Percentiles rank a stretch among this genome's conserved stretches.
phyloP scores from a whole-genome alignment of 768 basidiomycete genomes.

The Mycena floridula region DNA sequence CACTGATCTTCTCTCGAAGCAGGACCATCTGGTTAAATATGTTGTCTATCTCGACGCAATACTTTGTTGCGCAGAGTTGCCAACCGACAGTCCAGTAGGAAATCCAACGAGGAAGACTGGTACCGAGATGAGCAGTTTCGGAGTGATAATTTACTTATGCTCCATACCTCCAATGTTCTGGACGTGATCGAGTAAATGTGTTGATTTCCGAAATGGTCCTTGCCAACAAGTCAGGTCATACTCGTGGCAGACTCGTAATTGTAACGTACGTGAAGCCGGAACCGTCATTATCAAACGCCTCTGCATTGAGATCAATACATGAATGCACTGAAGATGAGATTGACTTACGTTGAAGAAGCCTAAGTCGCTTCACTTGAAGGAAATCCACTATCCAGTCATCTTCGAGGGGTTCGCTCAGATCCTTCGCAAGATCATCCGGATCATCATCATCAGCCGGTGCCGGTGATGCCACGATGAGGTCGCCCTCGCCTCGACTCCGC shows the following conservation, averaged over 20 bases:
- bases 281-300: slow-evolving; percentile 6
- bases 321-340: background rate
- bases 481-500: background rate
- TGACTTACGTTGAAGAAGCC: slow-evolving; percentile 6
- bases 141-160: background rate
- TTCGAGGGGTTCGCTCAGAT: slow-evolving; percentile 1
- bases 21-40: slow-evolving; percentile 7
- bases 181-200: slow-evolving; percentile 3
- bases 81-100: slow-evolving; percentile 11
- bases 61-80: slow-evolving; percentile 10
- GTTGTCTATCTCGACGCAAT: slow-evolving; percentile 9
- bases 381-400: slow-evolving; percentile 6
- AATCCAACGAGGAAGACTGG: slow-evolving; percentile 10
- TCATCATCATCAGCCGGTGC: background rate
- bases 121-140: background rate
- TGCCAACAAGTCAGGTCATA: no score
- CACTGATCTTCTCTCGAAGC: slow-evolving; percentile 1
- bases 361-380: slow-evolving; percentile 5
- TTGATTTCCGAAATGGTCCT: slow-evolving; percentile 9
- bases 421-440: slow-evolving; percentile 2
- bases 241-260: no score
- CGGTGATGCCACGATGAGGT: background rate
- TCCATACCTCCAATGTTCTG: slow-evolving; percentile 4
- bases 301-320: background rate
- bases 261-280: slow-evolving; percentile 12